phyloP scores from a whole-genome alignment of 2,329 filamentous ascomycete species.

The Fonsecaea multimorphosa region DNA sequence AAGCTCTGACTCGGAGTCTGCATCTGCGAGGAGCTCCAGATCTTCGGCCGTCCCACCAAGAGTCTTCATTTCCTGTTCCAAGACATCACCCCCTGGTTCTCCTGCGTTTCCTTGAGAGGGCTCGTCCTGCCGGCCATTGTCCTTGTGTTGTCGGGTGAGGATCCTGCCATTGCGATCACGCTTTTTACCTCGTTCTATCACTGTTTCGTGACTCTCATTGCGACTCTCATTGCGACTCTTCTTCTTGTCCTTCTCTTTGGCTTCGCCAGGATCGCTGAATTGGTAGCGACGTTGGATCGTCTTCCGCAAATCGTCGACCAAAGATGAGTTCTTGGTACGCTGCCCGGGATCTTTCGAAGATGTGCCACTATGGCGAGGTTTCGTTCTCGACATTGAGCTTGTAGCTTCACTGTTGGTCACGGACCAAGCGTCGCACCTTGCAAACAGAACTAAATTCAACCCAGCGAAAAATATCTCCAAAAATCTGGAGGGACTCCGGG shows the following conservation, averaged over 20 bases:
- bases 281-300: conserved; percentile 37
- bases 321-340: not conserved
- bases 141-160: conserved; percentile 47
- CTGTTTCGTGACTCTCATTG: conserved; percentile 24
- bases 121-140: conserved; percentile 33
- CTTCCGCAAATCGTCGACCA: conserved; percentile 32
- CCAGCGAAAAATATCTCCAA: conserved; percentile 14
- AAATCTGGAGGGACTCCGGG: conserved; percentile 11
- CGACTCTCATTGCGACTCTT: conserved; percentile 40
- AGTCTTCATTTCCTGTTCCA: conserved; percentile 53
- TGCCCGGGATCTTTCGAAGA: not conserved
- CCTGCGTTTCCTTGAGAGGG: conserved; percentile 19
- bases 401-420: not conserved
- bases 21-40: conserved; percentile 52
- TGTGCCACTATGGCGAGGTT: conserved; percentile 1
- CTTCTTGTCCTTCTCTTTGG: conserved; percentile 45
- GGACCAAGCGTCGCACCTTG: not conserved
- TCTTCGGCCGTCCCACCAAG: conserved; percentile 59
- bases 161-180: conserved; percentile 54
- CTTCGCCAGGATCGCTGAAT: conserved; percentile 48
- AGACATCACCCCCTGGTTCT: conserved; percentile 41
- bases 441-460: not conserved
- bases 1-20: conserved; percentile 55
- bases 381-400: conserved; percentile 9
- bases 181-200: conserved; percentile 48